Evolutionary conservation across 2,329 filamentous ascomycete species (phyloP).

Genomic region (Claviceps digitariae): DNA sequence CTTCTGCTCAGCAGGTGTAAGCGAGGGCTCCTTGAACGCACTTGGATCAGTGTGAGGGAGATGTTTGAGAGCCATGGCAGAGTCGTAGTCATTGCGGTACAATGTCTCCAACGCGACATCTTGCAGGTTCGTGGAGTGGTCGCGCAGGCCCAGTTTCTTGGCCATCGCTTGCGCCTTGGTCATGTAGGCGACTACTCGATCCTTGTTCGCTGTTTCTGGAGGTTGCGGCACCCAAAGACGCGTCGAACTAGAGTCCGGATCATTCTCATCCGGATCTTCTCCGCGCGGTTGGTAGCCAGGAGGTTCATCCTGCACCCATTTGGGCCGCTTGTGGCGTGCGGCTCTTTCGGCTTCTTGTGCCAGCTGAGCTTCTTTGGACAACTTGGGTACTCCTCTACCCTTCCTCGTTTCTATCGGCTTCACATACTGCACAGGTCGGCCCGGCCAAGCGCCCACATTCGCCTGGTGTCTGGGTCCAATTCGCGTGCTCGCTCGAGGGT

Average conservation of each 20-base stretch:
- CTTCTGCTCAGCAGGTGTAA: constrained; percentile 67
- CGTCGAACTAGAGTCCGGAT: constrained; percentile 61
- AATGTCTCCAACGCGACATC: constrained; percentile 71
- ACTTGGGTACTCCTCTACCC: constrained; percentile 64
- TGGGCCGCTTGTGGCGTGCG: constrained; percentile 68
- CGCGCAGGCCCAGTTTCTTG: constrained; percentile 54
- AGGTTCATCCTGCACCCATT: constrained; percentile 89
- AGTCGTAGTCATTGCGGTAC: constrained; percentile 57
- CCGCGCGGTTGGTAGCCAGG: constrained; percentile 74
- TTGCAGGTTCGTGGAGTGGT: constrained; percentile 71
- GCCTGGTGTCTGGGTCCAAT: constrained; percentile 88
- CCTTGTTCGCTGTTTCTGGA: constrained; percentile 34
- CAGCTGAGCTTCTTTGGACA: constrained; percentile 70
- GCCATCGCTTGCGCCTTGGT: constrained; percentile 50
- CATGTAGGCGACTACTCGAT: constrained; percentile 67
- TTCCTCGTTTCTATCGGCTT: constrained; percentile 80
- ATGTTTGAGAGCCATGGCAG: constrained; percentile 54
- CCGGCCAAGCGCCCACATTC: constrained; percentile 71
- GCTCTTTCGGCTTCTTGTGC: constrained; percentile 70
- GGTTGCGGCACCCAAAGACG: constrained; percentile 66
- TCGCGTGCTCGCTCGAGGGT: constrained; percentile 85
- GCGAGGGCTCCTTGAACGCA: constrained; percentile 71
- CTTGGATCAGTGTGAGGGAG: constrained; percentile 55
- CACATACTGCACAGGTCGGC: constrained; percentile 76
- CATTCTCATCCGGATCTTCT: constrained; percentile 58